Conservation (phyloP, 176 grass and related monocot species). For the Musa itinerans region DNA sequence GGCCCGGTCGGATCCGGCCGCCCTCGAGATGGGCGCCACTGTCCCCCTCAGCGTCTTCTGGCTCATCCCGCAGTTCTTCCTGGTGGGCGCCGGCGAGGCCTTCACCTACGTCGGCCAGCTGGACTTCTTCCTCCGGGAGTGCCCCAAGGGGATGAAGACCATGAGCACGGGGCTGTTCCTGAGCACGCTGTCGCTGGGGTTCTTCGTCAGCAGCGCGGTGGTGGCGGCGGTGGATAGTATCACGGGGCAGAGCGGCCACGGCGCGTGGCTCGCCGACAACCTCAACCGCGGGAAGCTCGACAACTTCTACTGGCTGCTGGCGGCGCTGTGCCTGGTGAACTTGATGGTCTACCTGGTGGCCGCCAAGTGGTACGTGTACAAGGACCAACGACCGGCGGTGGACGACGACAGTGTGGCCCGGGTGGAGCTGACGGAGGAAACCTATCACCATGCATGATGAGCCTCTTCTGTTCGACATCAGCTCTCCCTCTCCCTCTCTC, state of each 20-base stretch:
- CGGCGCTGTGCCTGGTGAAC: not conserved
- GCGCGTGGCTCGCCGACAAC: not conserved
- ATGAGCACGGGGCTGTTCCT: slow-evolving; percentile 4
- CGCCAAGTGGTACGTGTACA: not conserved
- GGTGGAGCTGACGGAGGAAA: not conserved
- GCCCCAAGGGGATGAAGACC: not conserved
- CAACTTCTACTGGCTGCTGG: not conserved
- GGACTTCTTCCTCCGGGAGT: not conserved
- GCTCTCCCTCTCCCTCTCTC: too few relatives aligned
- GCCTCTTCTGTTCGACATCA: too few relatives aligned
- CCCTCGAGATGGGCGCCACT: not conserved
- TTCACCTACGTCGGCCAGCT: not conserved
- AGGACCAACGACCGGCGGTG: not conserved
- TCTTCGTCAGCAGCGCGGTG: not conserved
- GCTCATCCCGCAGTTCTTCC: slow-evolving; percentile 2
- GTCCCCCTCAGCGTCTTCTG: not conserved
- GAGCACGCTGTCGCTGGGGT: not conserved
- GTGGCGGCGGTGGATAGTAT: not conserved
- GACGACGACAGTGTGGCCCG: not conserved
- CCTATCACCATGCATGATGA: not conserved
- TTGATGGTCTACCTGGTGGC: not conserved
- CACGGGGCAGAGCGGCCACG: not conserved
- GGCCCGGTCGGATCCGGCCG: too few relatives aligned
- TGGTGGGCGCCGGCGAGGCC: not conserved
- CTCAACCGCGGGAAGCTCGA: not conserved